Conservation (phyloP, 176 grass and related monocot genomes). For the Saccharum spontaneum region DNA sequence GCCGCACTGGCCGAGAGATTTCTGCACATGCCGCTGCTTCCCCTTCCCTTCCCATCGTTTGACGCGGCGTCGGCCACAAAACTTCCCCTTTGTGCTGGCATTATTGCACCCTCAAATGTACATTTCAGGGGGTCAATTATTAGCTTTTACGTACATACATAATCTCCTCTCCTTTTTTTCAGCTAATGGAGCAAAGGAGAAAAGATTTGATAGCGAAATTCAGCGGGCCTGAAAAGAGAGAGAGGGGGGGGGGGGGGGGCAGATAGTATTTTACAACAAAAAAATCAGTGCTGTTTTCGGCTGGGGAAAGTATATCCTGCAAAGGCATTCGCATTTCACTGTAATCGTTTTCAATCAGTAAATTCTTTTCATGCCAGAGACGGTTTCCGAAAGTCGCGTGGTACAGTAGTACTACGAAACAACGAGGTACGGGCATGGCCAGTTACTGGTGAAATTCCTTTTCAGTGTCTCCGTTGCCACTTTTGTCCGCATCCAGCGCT, state of each 20-base stretch:
- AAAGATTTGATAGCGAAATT: slow-evolving; percentile 27
- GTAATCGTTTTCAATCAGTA: too few relatives aligned
- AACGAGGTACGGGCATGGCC: neutral
- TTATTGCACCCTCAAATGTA: slow-evolving; percentile 10
- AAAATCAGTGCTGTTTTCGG: too few relatives aligned
- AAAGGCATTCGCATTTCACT: neutral
- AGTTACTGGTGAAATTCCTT: neutral
- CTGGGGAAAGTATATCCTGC: neutral
- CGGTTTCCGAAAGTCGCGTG: too few relatives aligned
- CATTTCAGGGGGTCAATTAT: slow-evolving; percentile 20
- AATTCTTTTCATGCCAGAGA: too few relatives aligned
- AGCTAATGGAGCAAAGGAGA: neutral
- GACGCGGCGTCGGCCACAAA: slow-evolving; percentile 8
- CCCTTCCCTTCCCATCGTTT: neutral
- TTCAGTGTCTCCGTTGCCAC: neutral
- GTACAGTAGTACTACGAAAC: neutral
- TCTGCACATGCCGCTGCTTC: slow-evolving; percentile 40
- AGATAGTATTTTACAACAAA: neutral
- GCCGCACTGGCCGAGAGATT: slow-evolving; percentile 1
- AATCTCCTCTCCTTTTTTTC: neutral
- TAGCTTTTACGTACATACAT: neutral
- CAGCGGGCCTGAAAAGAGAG: neutral
- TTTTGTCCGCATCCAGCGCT: neutral
- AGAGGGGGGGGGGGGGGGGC: too few relatives aligned
- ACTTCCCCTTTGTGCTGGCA: neutral